phyloP scores from a whole-genome alignment of 164 flowering plant species.

The Chloranthus sessilifolius region DNA sequence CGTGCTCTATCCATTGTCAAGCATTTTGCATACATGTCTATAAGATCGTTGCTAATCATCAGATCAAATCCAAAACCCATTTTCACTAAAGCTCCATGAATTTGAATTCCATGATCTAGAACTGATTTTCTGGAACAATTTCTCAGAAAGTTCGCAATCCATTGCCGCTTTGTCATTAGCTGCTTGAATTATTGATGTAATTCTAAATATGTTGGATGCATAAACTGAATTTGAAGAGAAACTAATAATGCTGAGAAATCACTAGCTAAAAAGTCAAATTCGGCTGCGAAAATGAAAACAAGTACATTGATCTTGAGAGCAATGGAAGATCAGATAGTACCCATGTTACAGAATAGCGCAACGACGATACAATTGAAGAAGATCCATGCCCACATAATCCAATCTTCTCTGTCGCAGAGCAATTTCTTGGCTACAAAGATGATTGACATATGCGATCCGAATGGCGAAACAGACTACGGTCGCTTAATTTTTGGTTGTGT shows the following conservation, averaged over 20 bases:
- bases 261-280: no score
- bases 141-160: constrained; percentile 40
- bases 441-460: constrained; percentile 43
- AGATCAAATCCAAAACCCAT: constrained; percentile 44
- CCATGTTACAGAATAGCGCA: constrained; percentile 38
- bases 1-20: constrained; percentile 31
- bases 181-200: no score
- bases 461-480: constrained; percentile 38
- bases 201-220: no score
- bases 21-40: constrained; percentile 71
- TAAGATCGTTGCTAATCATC: constrained; percentile 53
- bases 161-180: constrained; percentile 46
- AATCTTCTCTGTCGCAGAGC: constrained; percentile 50
- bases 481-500: constrained; percentile 42
- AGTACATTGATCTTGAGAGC: constrained; percentile 26
- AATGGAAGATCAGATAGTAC: constrained; percentile 48
- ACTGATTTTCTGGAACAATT: constrained; percentile 38
- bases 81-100: constrained; percentile 39
- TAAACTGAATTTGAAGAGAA: no score
- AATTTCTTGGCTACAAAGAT: constrained; percentile 66
- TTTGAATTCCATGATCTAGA: constrained; percentile 40
- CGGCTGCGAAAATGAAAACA: constrained; percentile 8
- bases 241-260: no score
- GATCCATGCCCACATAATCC: constrained; percentile 51
- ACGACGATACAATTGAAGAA: constrained; percentile 35